Base-by-base conservation (phyloP, 2,329 filamentous ascomycete species). In the Fonsecaea monophora region DNA sequence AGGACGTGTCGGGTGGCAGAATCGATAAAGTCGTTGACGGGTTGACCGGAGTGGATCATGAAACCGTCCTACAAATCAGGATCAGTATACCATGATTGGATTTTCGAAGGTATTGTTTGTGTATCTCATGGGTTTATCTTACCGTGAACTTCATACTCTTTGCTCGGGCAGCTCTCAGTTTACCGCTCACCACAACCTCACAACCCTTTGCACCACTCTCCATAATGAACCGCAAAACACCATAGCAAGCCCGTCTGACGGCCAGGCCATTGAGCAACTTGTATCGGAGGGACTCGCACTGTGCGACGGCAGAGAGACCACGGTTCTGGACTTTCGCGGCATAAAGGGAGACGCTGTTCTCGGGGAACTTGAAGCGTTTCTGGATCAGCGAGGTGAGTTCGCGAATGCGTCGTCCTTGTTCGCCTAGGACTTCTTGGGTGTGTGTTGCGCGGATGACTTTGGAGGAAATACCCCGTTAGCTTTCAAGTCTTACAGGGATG, bases 61-160 rank as follows among this genome's bases (percentile, higher is more conserved):
- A 99, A 99, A 82, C 95, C 95, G 84, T 99, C 88, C 87, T 88
- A 54, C 58, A 42, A 32, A 12, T 25, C 2, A 35, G 30, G 30
- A 35, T 69, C 55, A 68, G 53, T 60, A 67, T 62, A 10, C 37
- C 65, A 5, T 10, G 7, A 15, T 54, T 54, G 13, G 4, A 32
- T 21, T 55, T n/a, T 34, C 7, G 15, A 30, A 12, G 30, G 30
- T 13, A 2, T 13, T 21, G 15, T 54, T 18, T 30, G 45, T 25
- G 25, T 25, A 40, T 13, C 62, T 57, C 4, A 15, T 7, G 56
- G 30, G 32, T 53, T n/a, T 42, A 60, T 70, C 85, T 72, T 86
- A 89, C 94, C 84, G 95, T 99, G 91, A 99, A 99, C 91, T 99
- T 99, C 95, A 99, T 99, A 86, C 89, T 92, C 92, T 99, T 99